Percentiles rank a stretch among this genome's conserved stretches.
These are phyloP conservation scores for Amphirosellinia nigrospora DNA, from an alignment of 495 filamentous ascomycete species.

Conservation along the genomic window DNA sequence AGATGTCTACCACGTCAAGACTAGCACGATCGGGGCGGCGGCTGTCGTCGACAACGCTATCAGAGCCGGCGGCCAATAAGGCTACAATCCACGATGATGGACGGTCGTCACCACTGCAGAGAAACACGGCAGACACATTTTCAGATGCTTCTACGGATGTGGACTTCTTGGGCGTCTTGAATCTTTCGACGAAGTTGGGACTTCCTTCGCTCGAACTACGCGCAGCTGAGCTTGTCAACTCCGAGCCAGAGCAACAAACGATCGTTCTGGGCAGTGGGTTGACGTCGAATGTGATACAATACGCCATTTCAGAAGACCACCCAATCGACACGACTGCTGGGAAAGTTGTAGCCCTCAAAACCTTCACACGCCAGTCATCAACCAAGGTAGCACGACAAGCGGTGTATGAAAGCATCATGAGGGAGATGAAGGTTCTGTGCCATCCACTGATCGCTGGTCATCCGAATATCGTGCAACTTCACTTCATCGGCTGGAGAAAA, in stretches of 20 bases:
- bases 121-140: background rate
- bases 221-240: background rate
- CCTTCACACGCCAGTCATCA: background rate
- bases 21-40: background rate
- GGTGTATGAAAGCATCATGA: slow-evolving; percentile 1
- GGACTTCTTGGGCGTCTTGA: background rate
- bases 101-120: background rate
- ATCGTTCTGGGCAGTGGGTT: background rate
- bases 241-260: background rate
- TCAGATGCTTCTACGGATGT: background rate
- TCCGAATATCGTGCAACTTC: slow-evolving; percentile 4
- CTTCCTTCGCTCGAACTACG: background rate
- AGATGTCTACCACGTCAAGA: background rate
- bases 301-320: background rate
- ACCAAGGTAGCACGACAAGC: background rate
- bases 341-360: background rate
- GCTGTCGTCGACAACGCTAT: background rate
- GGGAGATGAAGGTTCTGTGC: background rate
- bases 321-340: background rate
- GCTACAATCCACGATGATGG: background rate
- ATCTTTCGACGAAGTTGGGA: no score
- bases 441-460: background rate
- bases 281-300: background rate
- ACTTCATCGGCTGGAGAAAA: background rate
- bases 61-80: background rate